Conservation (phyloP, 495 filamentous ascomycete species). For the Neurospora sp. region DNA sequence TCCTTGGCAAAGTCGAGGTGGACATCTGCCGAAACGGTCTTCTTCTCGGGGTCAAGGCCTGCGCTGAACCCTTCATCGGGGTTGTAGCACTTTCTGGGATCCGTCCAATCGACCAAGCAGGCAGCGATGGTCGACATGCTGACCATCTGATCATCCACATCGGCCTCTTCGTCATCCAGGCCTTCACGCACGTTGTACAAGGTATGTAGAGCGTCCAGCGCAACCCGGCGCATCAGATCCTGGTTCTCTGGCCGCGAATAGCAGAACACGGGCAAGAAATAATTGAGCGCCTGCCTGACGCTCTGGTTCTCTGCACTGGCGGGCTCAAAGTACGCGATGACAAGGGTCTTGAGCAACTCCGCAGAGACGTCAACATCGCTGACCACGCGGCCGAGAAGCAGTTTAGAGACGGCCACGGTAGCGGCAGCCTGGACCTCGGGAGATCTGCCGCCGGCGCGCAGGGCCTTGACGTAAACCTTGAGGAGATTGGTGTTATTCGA, state of each 20-base stretch:
- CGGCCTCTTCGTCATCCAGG: slow-evolving; percentile 67
- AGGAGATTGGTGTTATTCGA: slow-evolving; percentile 49
- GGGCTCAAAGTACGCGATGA: slow-evolving; percentile 86
- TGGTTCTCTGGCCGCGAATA: slow-evolving; percentile 74
- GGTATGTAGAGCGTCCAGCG: slow-evolving; percentile 58
- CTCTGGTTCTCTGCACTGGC: slow-evolving; percentile 70
- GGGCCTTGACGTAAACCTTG: slow-evolving; percentile 67
- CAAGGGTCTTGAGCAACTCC: slow-evolving; percentile 70
- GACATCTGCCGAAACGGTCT: slow-evolving; percentile 52
- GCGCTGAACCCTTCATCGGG: slow-evolving; percentile 40
- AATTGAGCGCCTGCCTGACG: slow-evolving; percentile 82
- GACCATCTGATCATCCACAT: slow-evolving; percentile 73
- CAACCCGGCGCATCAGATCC: slow-evolving; percentile 61
- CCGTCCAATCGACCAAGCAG: slow-evolving; percentile 91
- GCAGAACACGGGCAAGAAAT: slow-evolving; percentile 94
- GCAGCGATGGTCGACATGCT: slow-evolving; percentile 61
- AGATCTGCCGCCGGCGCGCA: slow-evolving; percentile 57
- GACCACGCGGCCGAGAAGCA: slow-evolving; percentile 66
- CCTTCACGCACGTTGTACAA: slow-evolving; percentile 56
- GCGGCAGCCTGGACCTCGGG: slow-evolving; percentile 74
- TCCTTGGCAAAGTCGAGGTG: slow-evolving; percentile 57
- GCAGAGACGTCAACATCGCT: slow-evolving; percentile 44
- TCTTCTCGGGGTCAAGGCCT: slow-evolving; percentile 44
- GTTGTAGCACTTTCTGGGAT: slow-evolving; percentile 75
- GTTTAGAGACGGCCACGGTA: slow-evolving; percentile 70